Conservation (phyloP, 768 basidiomycete species). For the Pulveroboletus sp. region DNA sequence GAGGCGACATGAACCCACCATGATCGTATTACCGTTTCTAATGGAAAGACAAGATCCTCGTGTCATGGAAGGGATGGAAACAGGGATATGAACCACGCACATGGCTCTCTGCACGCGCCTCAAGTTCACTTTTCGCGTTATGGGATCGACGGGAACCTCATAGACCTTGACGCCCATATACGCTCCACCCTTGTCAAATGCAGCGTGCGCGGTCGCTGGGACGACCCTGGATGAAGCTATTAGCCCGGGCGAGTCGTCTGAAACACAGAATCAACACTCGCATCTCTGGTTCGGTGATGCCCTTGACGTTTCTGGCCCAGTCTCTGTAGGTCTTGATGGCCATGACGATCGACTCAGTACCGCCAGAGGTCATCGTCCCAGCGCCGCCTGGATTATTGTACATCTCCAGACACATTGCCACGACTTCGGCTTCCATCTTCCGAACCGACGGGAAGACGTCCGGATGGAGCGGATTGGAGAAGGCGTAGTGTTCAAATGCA, state of each 20-base stretch:
- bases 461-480: constrained; percentile 89
- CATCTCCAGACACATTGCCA: constrained; percentile 79
- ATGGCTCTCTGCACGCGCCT: constrained; percentile 80
- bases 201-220: constrained; percentile 83
- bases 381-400: constrained; percentile 84
- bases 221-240: constrained; percentile 54
- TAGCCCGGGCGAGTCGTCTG: not conserved
- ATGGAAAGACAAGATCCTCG: constrained; percentile 2
- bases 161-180: constrained; percentile 91
- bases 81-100: constrained; percentile 40
- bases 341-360: constrained; percentile 96
- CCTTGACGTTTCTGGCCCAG: constrained; percentile 82
- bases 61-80: no score
- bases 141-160: constrained; percentile 71
- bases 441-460: constrained; percentile 89
- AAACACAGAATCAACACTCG: constrained; percentile 31
- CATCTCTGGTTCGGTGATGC: constrained; percentile 93
- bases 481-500: constrained; percentile 76
- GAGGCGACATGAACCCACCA: constrained; percentile 43
- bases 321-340: constrained; percentile 91
- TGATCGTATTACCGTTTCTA: constrained; percentile 84
- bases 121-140: constrained; percentile 75
- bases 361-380: constrained; percentile 91
- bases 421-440: constrained; percentile 97
- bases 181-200: constrained; percentile 88